Evolutionary conservation across 768 basidiomycete species (phyloP), one percentile per base, ranked within the genome.

Genomic region (Boletellus emodensis): DNA sequence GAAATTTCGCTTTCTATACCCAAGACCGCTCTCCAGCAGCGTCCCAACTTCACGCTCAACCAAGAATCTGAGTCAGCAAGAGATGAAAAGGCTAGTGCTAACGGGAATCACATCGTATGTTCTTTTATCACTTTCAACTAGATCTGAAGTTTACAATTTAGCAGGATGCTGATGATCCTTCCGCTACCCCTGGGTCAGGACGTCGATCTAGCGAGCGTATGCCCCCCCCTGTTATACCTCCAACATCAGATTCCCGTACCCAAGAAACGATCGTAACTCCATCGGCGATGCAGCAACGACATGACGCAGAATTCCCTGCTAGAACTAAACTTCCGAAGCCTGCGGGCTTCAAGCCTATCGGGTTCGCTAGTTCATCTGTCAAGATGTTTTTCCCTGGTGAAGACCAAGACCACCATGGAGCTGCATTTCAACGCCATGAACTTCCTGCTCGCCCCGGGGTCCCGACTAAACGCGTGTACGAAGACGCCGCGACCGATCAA

Each of bases 351-450:
- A 87, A 80, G 59, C 85, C 87, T 5, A 85, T 89, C 22, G 79
- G 75, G 6, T 74, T 78, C 54, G 51, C 69, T 48, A 71, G 59
- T 32, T 78, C 83, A 15, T 69, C 79, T 1, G 72, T 94, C 41
- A 86, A 84, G 64, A 78, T 75, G 59, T 93, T 93, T 69, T 94
- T 94, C 63, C 90, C 90, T 18, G 81, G 78, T 1, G 89, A 91
- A 44, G 89, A 91, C 17, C 87, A 88, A 33, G 75, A 80, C 56
- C 74, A 76, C 30, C 59, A 62, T 46, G 64, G 62, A 28, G 52
- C 66, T 38, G 41, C 54, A 52, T 49, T 30, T 40, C 50, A 51
- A 46, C 58, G 20, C 44, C 53, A 59, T 7, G 61, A 49, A 7
- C 48, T 49, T 44, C 54, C 59, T 28, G 17, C 36, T 30, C 60